Conservation (phyloP, 225 moss, liverwort and hornwort species). For the Thuidium tamariscinum region DNA sequence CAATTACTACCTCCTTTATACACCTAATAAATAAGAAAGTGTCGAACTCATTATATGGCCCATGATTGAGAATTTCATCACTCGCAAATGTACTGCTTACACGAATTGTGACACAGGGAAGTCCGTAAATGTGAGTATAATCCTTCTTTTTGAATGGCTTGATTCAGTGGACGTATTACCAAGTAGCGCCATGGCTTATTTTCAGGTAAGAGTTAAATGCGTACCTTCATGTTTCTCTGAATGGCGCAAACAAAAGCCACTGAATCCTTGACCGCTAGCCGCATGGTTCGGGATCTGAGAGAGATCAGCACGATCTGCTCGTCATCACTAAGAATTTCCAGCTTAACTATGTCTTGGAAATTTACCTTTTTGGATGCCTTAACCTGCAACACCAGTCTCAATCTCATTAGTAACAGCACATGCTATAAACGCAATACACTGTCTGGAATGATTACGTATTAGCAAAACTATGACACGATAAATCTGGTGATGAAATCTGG, state of each 20-base stretch:
- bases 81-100: neutral
- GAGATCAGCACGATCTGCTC: slow-evolving; percentile 85
- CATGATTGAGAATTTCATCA: neutral
- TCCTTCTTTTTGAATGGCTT: neutral
- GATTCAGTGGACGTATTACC: neutral
- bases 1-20: neutral
- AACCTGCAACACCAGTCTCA: slow-evolving; percentile 37
- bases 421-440: neutral
- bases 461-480: neutral
- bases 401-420: neutral
- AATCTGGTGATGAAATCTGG: neutral
- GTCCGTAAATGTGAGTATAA: neutral
- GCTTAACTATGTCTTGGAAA: slow-evolving; percentile 85
- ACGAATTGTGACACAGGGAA: neutral
- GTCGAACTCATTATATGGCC: neutral
- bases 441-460: neutral
- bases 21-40: neutral
- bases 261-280: slow-evolving; percentile 80
- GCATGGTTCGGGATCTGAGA: slow-evolving; percentile 84
- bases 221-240: slow-evolving; percentile 88
- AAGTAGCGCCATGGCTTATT: neutral
- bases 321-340: slow-evolving; percentile 92
- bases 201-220: neutral
- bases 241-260: slow-evolving; percentile 76
- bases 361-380: slow-evolving; percentile 83